A percentile compares a stretch with the other conserved stretches of the same genome.
Evolutionary conservation across 225 moss, liverwort and hornwort species (phyloP).

Genomic region (Marchantia polymorpha): DNA sequence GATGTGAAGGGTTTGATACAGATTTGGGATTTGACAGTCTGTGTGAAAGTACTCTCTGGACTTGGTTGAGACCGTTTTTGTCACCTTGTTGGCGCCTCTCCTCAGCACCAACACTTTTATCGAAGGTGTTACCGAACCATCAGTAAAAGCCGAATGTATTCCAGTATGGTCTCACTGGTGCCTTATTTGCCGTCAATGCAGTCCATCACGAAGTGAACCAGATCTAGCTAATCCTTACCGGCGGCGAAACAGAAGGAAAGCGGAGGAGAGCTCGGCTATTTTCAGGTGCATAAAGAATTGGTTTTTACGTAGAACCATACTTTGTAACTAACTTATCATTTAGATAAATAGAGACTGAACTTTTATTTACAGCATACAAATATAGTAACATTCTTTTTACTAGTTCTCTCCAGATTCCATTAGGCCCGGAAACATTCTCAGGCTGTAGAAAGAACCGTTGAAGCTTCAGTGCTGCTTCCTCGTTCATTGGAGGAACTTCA

Average conservation of each 20-base stretch:
- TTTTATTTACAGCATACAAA: not conserved
- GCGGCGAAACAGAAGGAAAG: conserved; percentile 72
- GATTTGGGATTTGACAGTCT: not conserved
- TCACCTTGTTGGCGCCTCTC: not conserved
- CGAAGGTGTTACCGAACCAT: not conserved
- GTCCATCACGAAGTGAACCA: conserved; percentile 96
- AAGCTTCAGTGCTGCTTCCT: not conserved
- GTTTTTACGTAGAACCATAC: not conserved
- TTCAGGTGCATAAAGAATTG: conserved; percentile 54
- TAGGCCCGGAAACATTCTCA: not conserved
- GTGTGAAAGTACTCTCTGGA: not conserved
- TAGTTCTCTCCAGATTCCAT: not conserved
- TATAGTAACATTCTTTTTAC: not conserved
- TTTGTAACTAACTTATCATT: not conserved
- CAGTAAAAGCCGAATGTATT: not conserved
- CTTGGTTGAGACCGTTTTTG: not conserved
- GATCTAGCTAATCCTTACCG: conserved; percentile 80
- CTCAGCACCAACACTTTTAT: not conserved
- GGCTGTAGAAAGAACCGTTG: not conserved
- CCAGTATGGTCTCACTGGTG: not conserved
- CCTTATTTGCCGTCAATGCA: conserved; percentile 33
- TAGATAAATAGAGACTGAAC: not conserved
- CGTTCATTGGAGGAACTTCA: not conserved
- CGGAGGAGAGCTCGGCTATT: conserved; percentile 63
- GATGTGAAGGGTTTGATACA: not conserved